Base-by-base conservation (phyloP, 169 alveolate genomes). In the Cryptosporidium xiaoi region DNA sequence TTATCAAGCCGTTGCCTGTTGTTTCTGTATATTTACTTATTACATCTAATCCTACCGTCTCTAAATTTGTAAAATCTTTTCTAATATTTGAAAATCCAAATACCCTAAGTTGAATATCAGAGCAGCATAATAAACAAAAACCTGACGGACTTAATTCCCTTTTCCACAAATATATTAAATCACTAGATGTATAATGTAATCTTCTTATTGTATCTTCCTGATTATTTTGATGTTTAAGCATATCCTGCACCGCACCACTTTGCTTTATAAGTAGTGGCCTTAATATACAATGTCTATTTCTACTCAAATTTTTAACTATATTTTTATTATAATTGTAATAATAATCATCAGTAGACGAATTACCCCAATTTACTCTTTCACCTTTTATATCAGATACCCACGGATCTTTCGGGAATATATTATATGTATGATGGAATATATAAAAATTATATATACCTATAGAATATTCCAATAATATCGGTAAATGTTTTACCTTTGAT, bases 371-470 rank as follows among this genome's bases (percentile, higher is more conserved):
- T 5, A 60, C 13, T 60, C 71, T 77, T 44, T 60, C 87, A 4
- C 87, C 71, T 16, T 56, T 60, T 0, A 77, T 56, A 77, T 77
- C 71, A 3, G 87, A 60, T 20, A 60, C 51, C 87, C 87, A 77
- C 12, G 87, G 87, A 62, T 77, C 87, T 31, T 46, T 77, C 56
- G 87, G 87, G 24, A 77, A 77, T 7, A 77, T 48, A 60, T 77
- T 77, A 62, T 77, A 77, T 44, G 71, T 62, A 24, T 77, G 87
- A 44, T 77, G 87, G 58, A 77, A 77, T 16, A 58, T 77, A 34
- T 77, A 77, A 46, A 48, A 77, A 13, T 60, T 77, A 33, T 46
- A 62, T n/a, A 34, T 12, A 13, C 87, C 87, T 27, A 77, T 20
- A 0, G 77, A 56, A 58, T 65, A 56, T 34, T 77, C 71, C 18